Conservation (phyloP, 2,329 filamentous ascomycete genomes). For the Teratosphaeria zuluensis region DNA sequence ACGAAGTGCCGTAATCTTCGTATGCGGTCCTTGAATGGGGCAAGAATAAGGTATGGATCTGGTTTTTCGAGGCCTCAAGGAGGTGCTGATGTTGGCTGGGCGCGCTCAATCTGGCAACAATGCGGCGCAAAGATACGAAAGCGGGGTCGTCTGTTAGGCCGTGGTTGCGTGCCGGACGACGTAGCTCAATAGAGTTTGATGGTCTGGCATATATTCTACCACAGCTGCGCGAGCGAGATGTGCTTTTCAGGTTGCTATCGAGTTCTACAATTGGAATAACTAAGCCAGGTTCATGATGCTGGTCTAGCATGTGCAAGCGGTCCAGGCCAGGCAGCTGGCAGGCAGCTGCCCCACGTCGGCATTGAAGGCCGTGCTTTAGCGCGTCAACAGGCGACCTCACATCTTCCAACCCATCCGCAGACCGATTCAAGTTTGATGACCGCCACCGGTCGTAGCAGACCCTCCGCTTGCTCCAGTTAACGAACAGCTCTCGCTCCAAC, state of each 20-base stretch:
- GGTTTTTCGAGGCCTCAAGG: not conserved
- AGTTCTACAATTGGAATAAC: not conserved
- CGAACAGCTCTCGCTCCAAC: too few species aligned
- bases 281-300: not conserved
- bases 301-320: not conserved
- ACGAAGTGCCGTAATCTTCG: not conserved
- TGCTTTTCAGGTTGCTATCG: not conserved
- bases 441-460: too few species aligned
- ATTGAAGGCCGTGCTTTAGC: not conserved
- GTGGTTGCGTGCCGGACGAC: not conserved
- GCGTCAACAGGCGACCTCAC: not conserved
- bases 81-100: not conserved
- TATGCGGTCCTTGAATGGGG: not conserved
- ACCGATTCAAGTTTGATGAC: too few species aligned
- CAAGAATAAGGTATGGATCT: not conserved
- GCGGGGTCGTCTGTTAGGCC: not conserved
- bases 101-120: not conserved
- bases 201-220: not conserved
- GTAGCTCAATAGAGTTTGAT: not conserved
- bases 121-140: not conserved
- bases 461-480: too few species aligned
- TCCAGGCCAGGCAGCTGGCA: not conserved
- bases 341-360: not conserved
- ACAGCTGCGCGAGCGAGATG: not conserved
- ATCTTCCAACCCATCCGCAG: not conserved